Base-by-base conservation (phyloP, 345 rosid species). In the Lumnitzera littorea region DNA sequence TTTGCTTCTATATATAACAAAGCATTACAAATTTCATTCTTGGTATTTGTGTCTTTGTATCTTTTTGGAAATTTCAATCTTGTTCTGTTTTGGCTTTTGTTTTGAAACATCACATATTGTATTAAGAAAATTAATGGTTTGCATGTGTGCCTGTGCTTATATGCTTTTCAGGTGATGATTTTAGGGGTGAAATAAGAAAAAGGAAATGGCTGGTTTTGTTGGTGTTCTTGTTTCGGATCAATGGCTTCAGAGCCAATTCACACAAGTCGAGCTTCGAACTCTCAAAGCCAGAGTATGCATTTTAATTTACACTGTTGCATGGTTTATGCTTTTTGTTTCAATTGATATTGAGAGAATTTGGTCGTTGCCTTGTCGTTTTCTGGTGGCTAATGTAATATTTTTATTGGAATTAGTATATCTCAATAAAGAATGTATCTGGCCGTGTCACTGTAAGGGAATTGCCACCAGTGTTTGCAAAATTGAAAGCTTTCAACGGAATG, bases 171-270 rank as follows among this genome's bases (percentile, higher is more conserved):
- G 43, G 43, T 36, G 43, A 36, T 36, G 43, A 15, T 53, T 67
- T 58, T 17, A 23, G 63, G 25, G 47, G 46, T 12, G 55, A 59
- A 61, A 67, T 46, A 67, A 54, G 69, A 60, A 46, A 27, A 48
- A 7, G 43, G 66, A 52, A 12, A 94, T 94, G 99, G 78, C 99
- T 67, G 76, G 88, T 79, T 94, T 81, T 76, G 91, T 77, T 66
- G 99, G 99, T 56, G 94, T 94, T 29, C 63, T 84, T 57, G 96
- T 94, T 64, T 88, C 97, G 73, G 99, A 94, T 90, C 91, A 86
- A 71, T 81, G 88, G 97, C 88, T 94, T 62, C 99, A 94, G 55
- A 81, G 99, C 74, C 96, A 94, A 71, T 94, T 94, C 86, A 94
- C 99, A 56, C 99, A 94, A 78, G 99, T 95, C n/a, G 95, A 95